Base-by-base conservation (phyloP, 805 yeast genomes). In the Cyberlindnera subsufficiens region DNA sequence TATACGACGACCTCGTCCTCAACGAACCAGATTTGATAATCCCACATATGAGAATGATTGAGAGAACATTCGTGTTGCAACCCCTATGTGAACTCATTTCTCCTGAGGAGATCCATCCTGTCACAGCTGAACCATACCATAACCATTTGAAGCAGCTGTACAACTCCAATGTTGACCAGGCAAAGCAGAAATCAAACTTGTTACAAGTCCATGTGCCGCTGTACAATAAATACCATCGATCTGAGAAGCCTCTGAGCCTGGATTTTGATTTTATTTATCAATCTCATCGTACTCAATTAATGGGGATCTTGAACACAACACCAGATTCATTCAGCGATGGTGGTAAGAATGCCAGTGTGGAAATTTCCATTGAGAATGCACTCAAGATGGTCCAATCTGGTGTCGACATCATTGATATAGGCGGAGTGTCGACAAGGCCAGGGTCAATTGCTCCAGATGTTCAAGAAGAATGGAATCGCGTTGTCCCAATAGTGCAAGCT, bases 241-340 rank as follows among this genome's bases (percentile, higher is more conserved):
- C 20, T 8, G 41, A 45, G 16, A 39, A 44, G 7, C 43, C 62
- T 25, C 55, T 58, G 36, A 58, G 57, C 37, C 49, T 72, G 36
- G 60, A 61, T 30, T 72, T 74, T 51, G 83, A 80, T 54, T 67
- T 73, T 3, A 47, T 69, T 18, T 59, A 65, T 16, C 63, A 70
- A 35, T 61, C 66, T 5, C 58, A 68, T 6, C 66, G 65, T n/a
- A 87, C 97, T 0, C 64, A 71, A 40, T 59, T 89, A 35, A 93
- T 93, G 99, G 93, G 88, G 1, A 82, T 93, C 38, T 63, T 93
- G 49, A 93, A 93, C 55, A 74, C 84, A 17, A 93, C 99, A 0
- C 96, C 97, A 0, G 97, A 93, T 62, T 89, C 96, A 2, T 93
- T 93, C 59, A 86, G 96, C 35, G 99, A 93, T 62, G 98, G 96